These are phyloP conservation scores for Moesziomyces antarcticus DNA, from an alignment of 1,284 basidiomycete genomes.

Conservation along the genomic window DNA sequence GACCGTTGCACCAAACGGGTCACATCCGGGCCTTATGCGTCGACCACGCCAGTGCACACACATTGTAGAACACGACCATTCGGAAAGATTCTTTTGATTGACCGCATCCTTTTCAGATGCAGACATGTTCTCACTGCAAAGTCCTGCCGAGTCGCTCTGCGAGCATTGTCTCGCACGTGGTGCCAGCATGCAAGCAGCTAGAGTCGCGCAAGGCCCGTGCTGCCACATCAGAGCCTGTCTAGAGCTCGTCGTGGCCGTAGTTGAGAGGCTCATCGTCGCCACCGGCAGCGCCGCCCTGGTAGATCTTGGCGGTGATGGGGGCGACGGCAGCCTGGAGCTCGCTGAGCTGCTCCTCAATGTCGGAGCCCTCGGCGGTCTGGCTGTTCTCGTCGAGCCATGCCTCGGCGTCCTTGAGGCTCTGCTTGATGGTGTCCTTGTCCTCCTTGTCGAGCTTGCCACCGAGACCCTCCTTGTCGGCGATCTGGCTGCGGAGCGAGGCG, in stretches of 20 bases:
- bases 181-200: neutral
- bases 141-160: neutral
- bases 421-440: slow-evolving; percentile 67
- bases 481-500: slow-evolving; percentile 61
- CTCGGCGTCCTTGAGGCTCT: slow-evolving; percentile 66
- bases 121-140: neutral
- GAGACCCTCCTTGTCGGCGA: slow-evolving; percentile 67
- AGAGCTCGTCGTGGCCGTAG: slow-evolving; percentile 67
- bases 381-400: slow-evolving; percentile 67
- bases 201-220: neutral
- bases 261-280: slow-evolving; percentile 63
- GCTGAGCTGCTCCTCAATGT: slow-evolving; percentile 67
- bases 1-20: too few species aligned
- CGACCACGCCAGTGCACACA: neutral
- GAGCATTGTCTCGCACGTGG: too few species aligned
- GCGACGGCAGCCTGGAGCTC: slow-evolving; percentile 66
- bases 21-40: neutral
- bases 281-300: slow-evolving; percentile 50
- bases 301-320: slow-evolving; percentile 67
- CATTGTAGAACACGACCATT: too few species aligned
- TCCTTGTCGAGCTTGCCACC: slow-evolving; percentile 67
- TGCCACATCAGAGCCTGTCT: slow-evolving; percentile 4
- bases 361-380: slow-evolving; percentile 62
- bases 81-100: neutral
- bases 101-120: neutral